Percentiles rank a stretch among this genome's conserved stretches.
Conservation (phyloP, 75 land plant genomes). For the Picea glauca region DNA sequence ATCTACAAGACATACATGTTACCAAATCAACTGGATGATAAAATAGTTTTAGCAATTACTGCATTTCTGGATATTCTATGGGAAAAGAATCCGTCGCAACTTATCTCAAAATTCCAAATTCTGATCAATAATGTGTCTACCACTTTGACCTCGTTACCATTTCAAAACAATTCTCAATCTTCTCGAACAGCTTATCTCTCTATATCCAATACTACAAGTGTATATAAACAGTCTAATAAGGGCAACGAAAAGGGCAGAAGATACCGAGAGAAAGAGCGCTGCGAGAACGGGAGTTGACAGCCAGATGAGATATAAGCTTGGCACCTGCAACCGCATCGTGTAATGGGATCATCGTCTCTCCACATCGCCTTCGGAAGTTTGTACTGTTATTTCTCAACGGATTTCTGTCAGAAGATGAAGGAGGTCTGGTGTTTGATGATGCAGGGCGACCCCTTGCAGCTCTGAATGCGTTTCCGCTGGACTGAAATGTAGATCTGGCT, state of each 20-base stretch:
- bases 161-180: no score
- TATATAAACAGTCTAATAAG: no score
- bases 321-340: constrained; percentile 1
- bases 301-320: constrained; percentile 4
- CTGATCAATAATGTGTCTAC: no score
- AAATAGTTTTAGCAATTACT: no score
- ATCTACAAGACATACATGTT: no score
- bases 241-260: neutral
- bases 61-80: no score
- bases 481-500: neutral
- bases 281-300: neutral
- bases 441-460: neutral
- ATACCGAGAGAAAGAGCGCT: constrained; percentile 2
- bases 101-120: no score
- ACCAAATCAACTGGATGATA: no score
- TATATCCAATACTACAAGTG: no score
- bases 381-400: neutral
- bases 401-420: neutral
- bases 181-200: no score
- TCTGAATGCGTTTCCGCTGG: constrained; percentile 1
- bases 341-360: neutral
- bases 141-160: no score
- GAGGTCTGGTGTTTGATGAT: neutral
- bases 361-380: constrained; percentile 2
- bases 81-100: no score